Percentiles rank a stretch among this genome's conserved stretches.
phyloP scores from a whole-genome alignment of 2,329 filamentous ascomycete species.

The Alternaria burnsii region DNA sequence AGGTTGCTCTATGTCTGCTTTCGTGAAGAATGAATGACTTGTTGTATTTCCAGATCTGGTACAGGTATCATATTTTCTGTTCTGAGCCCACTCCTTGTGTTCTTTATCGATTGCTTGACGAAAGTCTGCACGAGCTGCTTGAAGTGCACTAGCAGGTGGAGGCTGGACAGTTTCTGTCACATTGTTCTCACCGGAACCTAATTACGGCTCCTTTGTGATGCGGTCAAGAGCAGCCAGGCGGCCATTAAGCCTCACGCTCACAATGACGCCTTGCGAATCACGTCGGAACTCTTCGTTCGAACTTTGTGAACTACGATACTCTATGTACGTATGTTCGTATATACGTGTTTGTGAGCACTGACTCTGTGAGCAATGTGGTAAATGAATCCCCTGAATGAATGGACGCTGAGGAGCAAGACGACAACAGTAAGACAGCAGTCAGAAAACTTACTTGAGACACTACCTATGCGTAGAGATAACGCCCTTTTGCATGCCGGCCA shows the following conservation, averaged over 20 bases:
- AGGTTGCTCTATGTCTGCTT: background rate
- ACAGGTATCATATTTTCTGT: background rate
- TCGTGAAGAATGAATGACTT: background rate
- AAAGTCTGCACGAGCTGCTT: background rate
- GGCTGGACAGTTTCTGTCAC: background rate
- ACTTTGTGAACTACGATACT: background rate
- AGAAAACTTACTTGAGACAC: constrained; percentile 3
- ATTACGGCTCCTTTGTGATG: background rate
- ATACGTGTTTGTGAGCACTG: background rate
- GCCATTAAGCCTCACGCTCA: background rate
- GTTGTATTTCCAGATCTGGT: background rate
- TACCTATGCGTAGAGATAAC: background rate
- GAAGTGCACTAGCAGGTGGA: no score
- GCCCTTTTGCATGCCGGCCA: background rate
- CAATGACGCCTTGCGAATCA: background rate
- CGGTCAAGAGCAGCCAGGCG: background rate
- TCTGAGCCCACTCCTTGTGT: background rate
- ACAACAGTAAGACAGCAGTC: background rate
- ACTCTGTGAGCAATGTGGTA: background rate
- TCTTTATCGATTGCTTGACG: background rate
- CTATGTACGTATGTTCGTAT: background rate
- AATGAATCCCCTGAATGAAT: background rate
- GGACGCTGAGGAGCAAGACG: background rate
- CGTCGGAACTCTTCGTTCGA: background rate
- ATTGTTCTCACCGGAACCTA: background rate